phyloP scores from a whole-genome alignment of 306 rosid genomes.

The Begonia fuchsioides region DNA sequence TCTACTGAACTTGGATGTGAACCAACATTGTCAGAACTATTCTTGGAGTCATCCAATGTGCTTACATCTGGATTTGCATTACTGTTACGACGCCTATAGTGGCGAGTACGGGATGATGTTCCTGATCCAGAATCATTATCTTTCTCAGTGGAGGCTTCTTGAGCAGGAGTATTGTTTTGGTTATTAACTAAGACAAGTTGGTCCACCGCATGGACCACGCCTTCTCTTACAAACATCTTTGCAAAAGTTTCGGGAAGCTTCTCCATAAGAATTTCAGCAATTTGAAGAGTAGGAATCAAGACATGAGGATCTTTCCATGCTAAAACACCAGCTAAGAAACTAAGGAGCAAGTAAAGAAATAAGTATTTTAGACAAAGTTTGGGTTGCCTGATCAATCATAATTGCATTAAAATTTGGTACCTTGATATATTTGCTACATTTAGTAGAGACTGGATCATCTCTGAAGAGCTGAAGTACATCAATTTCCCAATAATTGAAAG shows the following conservation, averaged over 20 bases:
- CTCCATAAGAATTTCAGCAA: conserved; percentile 95
- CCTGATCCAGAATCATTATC: conserved; percentile 56
- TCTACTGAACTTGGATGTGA: conserved; percentile 70
- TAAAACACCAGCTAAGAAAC: conserved; percentile 93
- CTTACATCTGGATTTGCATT: conserved; percentile 55
- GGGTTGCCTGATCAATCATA: background rate
- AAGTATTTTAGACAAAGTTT: conserved; percentile 1
- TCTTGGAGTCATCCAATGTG: conserved; percentile 54
- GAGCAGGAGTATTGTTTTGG: conserved; percentile 34
- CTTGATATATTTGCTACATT: conserved; percentile 77
- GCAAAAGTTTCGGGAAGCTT: conserved; percentile 81
- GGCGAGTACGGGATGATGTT: conserved; percentile 69
- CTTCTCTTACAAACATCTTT: conserved; percentile 90
- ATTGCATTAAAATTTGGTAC: conserved; percentile 24
- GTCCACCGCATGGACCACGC: conserved; percentile 95
- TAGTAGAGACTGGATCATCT: conserved; percentile 85
- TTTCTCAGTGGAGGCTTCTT: conserved; percentile 56
- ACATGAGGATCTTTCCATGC: conserved; percentile 98
- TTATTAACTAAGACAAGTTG: conserved; percentile 68
- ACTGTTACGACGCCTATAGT: conserved; percentile 70
- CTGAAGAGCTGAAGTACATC: conserved; percentile 90
- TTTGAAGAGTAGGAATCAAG: conserved; percentile 83
- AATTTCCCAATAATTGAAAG: conserved; percentile 82
- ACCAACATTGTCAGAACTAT: conserved; percentile 45
- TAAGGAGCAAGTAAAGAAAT: conserved; percentile 19